phyloP scores from a whole-genome alignment of 192 early-diverging fungal genomes.

The Coemansia asiatica region DNA sequence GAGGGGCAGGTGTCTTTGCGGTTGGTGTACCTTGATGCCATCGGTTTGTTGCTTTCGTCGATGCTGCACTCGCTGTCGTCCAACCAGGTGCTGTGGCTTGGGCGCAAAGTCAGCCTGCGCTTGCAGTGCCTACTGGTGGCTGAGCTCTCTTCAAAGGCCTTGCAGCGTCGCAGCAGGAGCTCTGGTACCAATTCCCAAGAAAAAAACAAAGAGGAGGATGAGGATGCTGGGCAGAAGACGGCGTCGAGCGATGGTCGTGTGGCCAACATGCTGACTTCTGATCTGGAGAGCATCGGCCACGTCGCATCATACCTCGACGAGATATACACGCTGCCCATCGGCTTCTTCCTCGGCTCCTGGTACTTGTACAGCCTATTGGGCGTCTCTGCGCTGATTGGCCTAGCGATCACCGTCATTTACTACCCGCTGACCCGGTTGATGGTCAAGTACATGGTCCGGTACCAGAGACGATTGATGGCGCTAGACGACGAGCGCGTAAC shows the following conservation, averaged over 20 bases:
- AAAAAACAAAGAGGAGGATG: conserved; percentile 20
- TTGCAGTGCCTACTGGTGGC: conserved; percentile 62
- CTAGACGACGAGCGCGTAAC: conserved; percentile 78
- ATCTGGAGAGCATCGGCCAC: conserved; percentile 67
- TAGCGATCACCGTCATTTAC: conserved; percentile 63
- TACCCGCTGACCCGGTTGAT: conserved; percentile 62
- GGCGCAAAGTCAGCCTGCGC: conserved; percentile 65
- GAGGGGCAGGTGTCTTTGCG: neutral
- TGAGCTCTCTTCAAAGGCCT: conserved; percentile 68
- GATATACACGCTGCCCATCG: conserved; percentile 66
- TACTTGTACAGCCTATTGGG: conserved; percentile 80
- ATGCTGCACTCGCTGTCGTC: conserved; percentile 52
- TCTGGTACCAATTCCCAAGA: conserved; percentile 19
- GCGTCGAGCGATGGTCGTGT: conserved; percentile 61
- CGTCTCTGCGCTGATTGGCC: conserved; percentile 76
- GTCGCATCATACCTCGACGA: conserved; percentile 60
- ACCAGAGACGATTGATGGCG: conserved; percentile 58
- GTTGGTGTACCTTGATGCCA: conserved; percentile 56
- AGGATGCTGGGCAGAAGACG: conserved; percentile 39
- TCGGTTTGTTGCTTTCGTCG: conserved; percentile 62
- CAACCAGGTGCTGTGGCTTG: conserved; percentile 68
- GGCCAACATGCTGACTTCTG: conserved; percentile 72
- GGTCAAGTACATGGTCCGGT: conserved; percentile 55
- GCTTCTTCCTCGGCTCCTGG: conserved; percentile 65
- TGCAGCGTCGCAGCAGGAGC: conserved; percentile 61